Conservation (phyloP, 208 protist genomes). For the Leptomonas seymouri region DNA sequence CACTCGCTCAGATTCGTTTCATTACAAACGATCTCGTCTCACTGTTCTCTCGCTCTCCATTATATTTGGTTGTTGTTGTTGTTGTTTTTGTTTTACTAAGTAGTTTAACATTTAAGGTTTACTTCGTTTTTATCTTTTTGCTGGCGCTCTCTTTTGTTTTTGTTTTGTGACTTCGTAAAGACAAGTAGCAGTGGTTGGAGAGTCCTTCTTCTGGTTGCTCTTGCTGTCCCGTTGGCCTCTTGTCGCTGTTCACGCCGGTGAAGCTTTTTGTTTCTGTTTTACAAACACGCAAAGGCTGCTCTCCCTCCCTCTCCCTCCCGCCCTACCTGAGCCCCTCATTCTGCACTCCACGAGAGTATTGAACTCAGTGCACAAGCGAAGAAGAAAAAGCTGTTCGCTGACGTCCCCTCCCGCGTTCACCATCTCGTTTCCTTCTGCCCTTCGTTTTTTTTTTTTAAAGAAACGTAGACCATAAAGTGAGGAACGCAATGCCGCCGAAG, state of each 20-base stretch:
- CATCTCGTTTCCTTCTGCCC: not conserved
- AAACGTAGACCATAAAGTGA: slow-evolving; percentile 9
- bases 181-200: too few relatives aligned
- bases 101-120: not conserved
- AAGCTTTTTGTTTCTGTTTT: too few relatives aligned
- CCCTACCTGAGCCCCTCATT: too few relatives aligned
- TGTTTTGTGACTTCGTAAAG: too few relatives aligned
- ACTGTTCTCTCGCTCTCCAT: slow-evolving; percentile 6
- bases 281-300: too few relatives aligned
- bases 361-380: too few relatives aligned
- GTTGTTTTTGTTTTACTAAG: slow-evolving; percentile 17
- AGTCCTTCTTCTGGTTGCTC: too few relatives aligned
- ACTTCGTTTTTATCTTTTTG: not conserved
- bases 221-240: not conserved
- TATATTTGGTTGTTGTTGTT: not conserved
- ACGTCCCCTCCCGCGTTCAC: not conserved
- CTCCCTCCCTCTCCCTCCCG: too few relatives aligned
- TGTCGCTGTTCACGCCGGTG: too few relatives aligned
- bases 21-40: slow-evolving; percentile 12
- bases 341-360: too few relatives aligned
- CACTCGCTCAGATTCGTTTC: slow-evolving; percentile 6
- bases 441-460: not conserved
- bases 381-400: not conserved
- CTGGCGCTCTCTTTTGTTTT: not conserved
- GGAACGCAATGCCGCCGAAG: slow-evolving; percentile 35